These are phyloP conservation scores for Mycotypha africana DNA, from an alignment of 371 early-diverging fungal genomes.

Conservation along the genomic window DNA sequence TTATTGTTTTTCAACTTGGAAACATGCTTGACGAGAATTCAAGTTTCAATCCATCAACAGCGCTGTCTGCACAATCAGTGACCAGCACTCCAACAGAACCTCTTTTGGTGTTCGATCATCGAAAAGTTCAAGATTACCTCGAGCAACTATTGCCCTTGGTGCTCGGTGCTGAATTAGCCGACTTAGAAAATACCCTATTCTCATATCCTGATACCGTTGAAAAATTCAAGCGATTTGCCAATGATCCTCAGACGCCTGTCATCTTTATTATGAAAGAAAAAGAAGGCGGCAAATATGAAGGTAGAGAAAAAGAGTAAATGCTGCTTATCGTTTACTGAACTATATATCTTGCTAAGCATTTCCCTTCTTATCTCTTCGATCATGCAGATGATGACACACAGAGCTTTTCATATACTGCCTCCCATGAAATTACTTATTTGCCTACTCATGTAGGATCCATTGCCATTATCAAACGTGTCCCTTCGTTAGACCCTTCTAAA, in stretches of 20 bases:
- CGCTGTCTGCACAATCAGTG: constrained; percentile 6
- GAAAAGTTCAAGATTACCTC: constrained; percentile 61
- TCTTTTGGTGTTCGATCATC: constrained; percentile 51
- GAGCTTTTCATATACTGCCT: constrained; percentile 58
- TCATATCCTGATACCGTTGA: constrained; percentile 66
- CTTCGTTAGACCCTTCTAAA: constrained; percentile 69
- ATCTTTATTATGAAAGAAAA: constrained; percentile 79
- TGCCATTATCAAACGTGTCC: constrained; percentile 83
- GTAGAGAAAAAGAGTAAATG: constrained; percentile 10
- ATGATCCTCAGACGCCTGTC: constrained; percentile 70
- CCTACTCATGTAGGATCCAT: constrained; percentile 76
- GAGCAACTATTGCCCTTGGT: constrained; percentile 68
- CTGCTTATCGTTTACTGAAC: background rate
- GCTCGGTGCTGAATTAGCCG: constrained; percentile 61
- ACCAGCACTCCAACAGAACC: constrained; percentile 7
- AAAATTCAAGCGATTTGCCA: constrained; percentile 73
- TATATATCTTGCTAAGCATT: background rate
- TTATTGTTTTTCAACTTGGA: too few species aligned
- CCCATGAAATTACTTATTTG: constrained; percentile 74
- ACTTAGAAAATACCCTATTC: constrained; percentile 59
- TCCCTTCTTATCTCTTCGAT: background rate
- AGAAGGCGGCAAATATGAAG: constrained; percentile 51
- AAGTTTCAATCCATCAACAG: constrained; percentile 3
- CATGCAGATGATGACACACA: constrained; percentile 28
- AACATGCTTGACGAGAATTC: constrained; percentile 18